phyloP scores from a whole-genome alignment of 2,329 filamentous ascomycete species.

The Sporothrix globosa region DNA sequence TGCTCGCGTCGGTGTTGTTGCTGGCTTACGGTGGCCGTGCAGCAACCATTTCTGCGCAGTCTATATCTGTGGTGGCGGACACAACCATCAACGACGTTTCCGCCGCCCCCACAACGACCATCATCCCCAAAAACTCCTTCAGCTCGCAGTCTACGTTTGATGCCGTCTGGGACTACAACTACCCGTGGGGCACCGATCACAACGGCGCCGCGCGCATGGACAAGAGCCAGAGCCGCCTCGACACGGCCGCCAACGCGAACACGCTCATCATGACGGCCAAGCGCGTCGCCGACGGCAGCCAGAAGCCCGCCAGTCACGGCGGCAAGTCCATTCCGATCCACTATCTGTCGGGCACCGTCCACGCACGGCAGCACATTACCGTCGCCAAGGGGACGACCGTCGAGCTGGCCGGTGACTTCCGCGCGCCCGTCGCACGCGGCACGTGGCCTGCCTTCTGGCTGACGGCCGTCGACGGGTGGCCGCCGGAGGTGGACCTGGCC shows the following conservation, averaged over 20 bases:
- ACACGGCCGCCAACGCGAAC: slow-evolving; percentile 39
- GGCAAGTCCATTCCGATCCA: slow-evolving; percentile 51
- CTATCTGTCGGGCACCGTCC: slow-evolving; percentile 55
- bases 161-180: slow-evolving; percentile 55
- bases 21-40: background rate
- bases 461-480: slow-evolving; percentile 58
- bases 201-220: slow-evolving; percentile 62
- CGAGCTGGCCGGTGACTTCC: slow-evolving; percentile 49
- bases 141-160: slow-evolving; percentile 47
- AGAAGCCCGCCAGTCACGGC: slow-evolving; percentile 46
- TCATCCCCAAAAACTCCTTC: slow-evolving; percentile 48
- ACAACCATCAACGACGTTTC: background rate
- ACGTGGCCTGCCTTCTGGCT: slow-evolving; percentile 65
- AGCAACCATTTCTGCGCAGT: background rate
- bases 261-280: slow-evolving; percentile 54
- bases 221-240: slow-evolving; percentile 50
- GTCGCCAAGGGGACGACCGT: slow-evolving; percentile 47
- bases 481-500: slow-evolving; percentile 63
- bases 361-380: slow-evolving; percentile 48
- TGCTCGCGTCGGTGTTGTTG: background rate
- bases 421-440: slow-evolving; percentile 47
- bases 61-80: background rate
- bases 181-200: slow-evolving; percentile 62
- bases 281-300: slow-evolving; percentile 44
- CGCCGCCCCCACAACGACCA: slow-evolving; percentile 41